Evolutionary conservation across 768 basidiomycete species (phyloP), one percentile per base, ranked within the genome.

Genomic region (Xerocomellus intermedius): DNA sequence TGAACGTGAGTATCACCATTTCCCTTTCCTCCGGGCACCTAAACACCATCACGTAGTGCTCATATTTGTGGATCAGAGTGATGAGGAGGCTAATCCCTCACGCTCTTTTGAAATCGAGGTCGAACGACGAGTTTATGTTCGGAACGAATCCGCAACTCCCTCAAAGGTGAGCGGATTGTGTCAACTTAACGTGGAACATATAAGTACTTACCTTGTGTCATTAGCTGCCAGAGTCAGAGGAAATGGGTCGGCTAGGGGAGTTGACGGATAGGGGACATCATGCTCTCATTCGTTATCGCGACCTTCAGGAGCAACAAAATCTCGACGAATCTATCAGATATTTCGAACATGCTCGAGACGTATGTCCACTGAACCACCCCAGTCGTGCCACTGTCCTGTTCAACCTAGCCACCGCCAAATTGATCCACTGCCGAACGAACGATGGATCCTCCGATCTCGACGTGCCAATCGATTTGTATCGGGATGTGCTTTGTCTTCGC

Each of bases 261-360:
- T 17, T 14, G 13, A 55, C 48, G 4, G 36, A 55, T 30, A 28
- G 12, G 4, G 50, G 55, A 19, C 55, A 56, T 16, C 22, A 14
- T n/a, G 43, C 43, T 2, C 35, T 56, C 22, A 6, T 8, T 16
- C 52, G 35, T 24, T 58, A 54, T 33, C 42, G 48, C 24, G 10
- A 42, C 43, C 33, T 19, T 22, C 14, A 21, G 28, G 16, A 54
- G 4, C 17, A 41, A 26, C 37, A 12, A 28, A 50, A 61, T 50
- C 50, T 69, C 37, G 50, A 66, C 12, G 50, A 64, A 35, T 60
- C 66, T n/a, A 63, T 70, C 30, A 16, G 5, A 19, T 30, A 44
- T 6, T 46, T 62, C 24, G 46, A 51, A 19, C 33, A 50, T 14
- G 67, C 57, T 26, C 56, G 60, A 21, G 52, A 42, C 3, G 33